Conservation (phyloP, 2,329 filamentous ascomycete species). For the Alternaria ventricosa region DNA sequence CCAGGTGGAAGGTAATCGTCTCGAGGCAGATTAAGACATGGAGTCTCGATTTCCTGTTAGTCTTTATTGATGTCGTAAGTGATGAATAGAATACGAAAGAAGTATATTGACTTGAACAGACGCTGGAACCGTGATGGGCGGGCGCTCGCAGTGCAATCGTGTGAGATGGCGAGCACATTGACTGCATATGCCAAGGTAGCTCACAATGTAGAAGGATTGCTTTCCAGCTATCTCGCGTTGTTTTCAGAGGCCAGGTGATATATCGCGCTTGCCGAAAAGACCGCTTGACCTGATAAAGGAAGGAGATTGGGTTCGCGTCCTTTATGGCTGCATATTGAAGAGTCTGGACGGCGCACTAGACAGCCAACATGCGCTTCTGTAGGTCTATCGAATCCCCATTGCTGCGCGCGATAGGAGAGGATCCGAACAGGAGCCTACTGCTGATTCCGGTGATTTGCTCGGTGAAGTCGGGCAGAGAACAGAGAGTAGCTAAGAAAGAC, state of each 20-base stretch:
- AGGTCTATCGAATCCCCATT: background rate
- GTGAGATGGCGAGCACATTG: background rate
- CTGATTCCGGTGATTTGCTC: slow-evolving; percentile 10
- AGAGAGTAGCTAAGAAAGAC: slow-evolving; percentile 6
- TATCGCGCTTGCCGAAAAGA: slow-evolving; percentile 7
- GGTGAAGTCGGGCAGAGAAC: slow-evolving; percentile 1
- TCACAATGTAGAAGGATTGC: background rate
- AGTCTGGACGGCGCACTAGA: slow-evolving; percentile 28
- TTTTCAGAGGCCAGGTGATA: background rate
- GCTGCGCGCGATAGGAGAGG: slow-evolving; percentile 4
- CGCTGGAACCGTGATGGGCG: background rate
- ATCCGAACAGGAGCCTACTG: background rate
- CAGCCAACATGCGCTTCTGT: slow-evolving; percentile 8
- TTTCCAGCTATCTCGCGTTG: background rate
- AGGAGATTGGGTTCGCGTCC: slow-evolving; percentile 14
- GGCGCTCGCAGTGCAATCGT: background rate
- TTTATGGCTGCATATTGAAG: slow-evolving; percentile 13
- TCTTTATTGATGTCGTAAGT: background rate
- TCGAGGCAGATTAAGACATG: background rate
- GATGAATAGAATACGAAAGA: background rate
- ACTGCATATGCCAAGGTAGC: background rate
- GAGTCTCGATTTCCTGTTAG: background rate
- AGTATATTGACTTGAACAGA: background rate
- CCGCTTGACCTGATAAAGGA: slow-evolving; percentile 13
- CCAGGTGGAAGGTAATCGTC: background rate